Evolutionary conservation across 1,284 basidiomycete genomes (phyloP).

Genomic region (Melanopsichium pennsylvanicum): DNA sequence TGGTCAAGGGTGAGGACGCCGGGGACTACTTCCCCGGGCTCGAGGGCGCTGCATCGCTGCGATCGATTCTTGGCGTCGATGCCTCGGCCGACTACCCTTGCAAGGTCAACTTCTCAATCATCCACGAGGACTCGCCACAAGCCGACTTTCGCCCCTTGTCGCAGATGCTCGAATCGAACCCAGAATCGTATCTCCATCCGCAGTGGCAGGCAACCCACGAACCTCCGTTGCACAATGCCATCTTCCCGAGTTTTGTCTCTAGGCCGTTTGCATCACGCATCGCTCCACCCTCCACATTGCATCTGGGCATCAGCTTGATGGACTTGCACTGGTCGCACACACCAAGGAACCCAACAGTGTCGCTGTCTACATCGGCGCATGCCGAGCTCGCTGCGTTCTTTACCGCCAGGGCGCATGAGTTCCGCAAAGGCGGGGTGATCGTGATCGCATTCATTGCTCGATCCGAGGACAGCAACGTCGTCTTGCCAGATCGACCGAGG

Average conservation of each 20-base stretch:
- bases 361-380: slow-evolving; percentile 64
- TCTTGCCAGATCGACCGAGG: slow-evolving; percentile 35
- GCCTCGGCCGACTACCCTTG: slow-evolving; percentile 31
- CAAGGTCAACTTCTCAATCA: slow-evolving; percentile 62
- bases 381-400: slow-evolving; percentile 66
- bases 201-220: slow-evolving; percentile 56
- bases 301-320: slow-evolving; percentile 66
- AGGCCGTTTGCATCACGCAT: slow-evolving; percentile 65
- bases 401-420: slow-evolving; percentile 65
- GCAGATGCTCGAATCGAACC: slow-evolving; percentile 55
- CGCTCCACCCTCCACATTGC: slow-evolving; percentile 61
- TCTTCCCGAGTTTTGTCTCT: slow-evolving; percentile 63
- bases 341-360: slow-evolving; percentile 54
- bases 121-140: slow-evolving; percentile 63
- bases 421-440: slow-evolving; percentile 66
- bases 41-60: slow-evolving; percentile 29
- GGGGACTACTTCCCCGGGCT: slow-evolving; percentile 34
- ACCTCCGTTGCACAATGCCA: slow-evolving; percentile 57
- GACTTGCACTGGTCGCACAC: slow-evolving; percentile 67
- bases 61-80: slow-evolving; percentile 33
- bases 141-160: slow-evolving; percentile 65
- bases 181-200: slow-evolving; percentile 60
- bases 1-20: slow-evolving; percentile 14
- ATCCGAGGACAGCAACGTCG: slow-evolving; percentile 55
- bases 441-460: slow-evolving; percentile 66